Conservation (phyloP, 805 yeast genomes). For the Metschnikowia continentalis region DNA sequence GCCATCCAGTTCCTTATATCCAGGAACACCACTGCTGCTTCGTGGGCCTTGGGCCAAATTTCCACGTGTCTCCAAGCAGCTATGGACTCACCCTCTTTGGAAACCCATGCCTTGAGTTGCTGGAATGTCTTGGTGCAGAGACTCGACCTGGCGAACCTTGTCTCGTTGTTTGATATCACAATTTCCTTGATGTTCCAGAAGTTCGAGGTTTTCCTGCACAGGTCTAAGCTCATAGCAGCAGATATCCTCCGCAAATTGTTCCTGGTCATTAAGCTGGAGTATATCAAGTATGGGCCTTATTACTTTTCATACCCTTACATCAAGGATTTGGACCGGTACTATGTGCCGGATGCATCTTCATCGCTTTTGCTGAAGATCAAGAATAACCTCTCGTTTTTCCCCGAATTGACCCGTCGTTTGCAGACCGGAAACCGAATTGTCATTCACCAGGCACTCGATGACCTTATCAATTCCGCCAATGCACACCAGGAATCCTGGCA, state of each 20-base stretch:
- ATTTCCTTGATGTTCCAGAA: constrained; percentile 69
- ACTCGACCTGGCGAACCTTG: constrained; percentile 54
- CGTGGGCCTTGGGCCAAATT: constrained; percentile 71
- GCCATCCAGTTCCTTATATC: constrained; percentile 70
- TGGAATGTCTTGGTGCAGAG: constrained; percentile 59
- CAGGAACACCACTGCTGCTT: constrained; percentile 49
- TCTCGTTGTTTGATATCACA: constrained; percentile 67
- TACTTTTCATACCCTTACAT: constrained; percentile 49
- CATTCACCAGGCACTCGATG: constrained; percentile 66
- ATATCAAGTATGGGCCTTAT: constrained; percentile 46
- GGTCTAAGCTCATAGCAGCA: constrained; percentile 49
- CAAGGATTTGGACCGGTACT: constrained; percentile 20
- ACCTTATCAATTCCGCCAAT: constrained; percentile 51
- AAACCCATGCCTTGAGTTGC: constrained; percentile 58
- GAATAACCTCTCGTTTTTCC: constrained; percentile 35
- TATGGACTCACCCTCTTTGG: constrained; percentile 57
- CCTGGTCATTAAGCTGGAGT: constrained; percentile 27
- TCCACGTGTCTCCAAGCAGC: constrained; percentile 83
- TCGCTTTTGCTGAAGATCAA: constrained; percentile 29
- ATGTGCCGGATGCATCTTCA: constrained; percentile 20
- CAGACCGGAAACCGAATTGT: constrained; percentile 65
- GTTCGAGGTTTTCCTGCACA: constrained; percentile 49
- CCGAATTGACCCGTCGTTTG: constrained; percentile 53
- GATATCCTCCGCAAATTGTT: constrained; percentile 43
- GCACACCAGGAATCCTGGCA: constrained; percentile 50